Conservation (phyloP, 2,329 filamentous ascomycete genomes). For the Botrytis tulipae region DNA sequence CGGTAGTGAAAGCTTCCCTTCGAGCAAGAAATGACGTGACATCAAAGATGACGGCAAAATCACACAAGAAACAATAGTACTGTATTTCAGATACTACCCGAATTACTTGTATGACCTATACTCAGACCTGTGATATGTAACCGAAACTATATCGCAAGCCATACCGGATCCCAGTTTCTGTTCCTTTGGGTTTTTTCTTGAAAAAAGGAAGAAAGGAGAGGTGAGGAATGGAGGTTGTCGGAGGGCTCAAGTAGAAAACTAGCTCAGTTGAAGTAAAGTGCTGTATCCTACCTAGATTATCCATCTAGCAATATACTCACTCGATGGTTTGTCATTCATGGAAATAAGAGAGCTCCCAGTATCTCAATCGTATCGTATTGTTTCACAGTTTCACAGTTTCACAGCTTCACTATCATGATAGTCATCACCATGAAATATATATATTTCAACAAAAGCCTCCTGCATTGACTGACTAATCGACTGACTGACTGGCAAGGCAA, state of each 20-base stretch:
- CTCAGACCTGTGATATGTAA: background rate
- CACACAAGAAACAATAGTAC: background rate
- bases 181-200: background rate
- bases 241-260: too few relatives aligned
- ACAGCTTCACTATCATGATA: background rate
- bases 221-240: too few relatives aligned
- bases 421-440: background rate
- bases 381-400: background rate
- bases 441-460: constrained; percentile 20
- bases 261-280: too few relatives aligned
- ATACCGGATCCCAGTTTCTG: background rate
- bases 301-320: background rate
- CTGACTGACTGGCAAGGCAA: constrained; percentile 13
- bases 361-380: background rate
- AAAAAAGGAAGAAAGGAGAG: too few relatives aligned
- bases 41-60: background rate
- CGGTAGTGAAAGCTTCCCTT: background rate
- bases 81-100: background rate
- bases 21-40: background rate
- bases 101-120: background rate
- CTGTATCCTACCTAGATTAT: background rate
- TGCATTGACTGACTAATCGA: constrained; percentile 21
- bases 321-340: too few relatives aligned
- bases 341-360: background rate
- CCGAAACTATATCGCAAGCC: background rate